Conservation (phyloP, 129 eudicot species). For the Tagetes patula region DNA sequence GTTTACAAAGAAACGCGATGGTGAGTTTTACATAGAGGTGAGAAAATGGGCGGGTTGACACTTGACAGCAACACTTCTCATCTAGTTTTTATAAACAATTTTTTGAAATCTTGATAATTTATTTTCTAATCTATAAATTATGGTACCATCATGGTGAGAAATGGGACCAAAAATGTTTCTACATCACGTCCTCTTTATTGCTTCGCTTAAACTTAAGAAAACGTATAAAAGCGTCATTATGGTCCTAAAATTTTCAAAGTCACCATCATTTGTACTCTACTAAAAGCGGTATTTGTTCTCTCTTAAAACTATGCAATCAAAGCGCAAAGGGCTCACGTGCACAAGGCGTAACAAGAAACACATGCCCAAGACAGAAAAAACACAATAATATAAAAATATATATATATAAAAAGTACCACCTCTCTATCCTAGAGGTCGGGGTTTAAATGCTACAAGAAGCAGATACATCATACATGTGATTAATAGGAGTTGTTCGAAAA, state of each 20-base stretch:
- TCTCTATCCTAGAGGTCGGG: too few species aligned
- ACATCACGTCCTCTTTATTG: constrained; percentile 38
- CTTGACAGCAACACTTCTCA: neutral
- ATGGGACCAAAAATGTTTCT: constrained; percentile 60
- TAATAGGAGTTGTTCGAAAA: too few species aligned
- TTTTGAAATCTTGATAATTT: neutral
- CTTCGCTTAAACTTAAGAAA: constrained; percentile 35
- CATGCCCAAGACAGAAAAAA: neutral
- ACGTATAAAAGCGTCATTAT: constrained; percentile 30
- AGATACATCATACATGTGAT: too few species aligned
- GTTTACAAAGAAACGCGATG: constrained; percentile 10
- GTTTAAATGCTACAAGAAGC: too few species aligned
- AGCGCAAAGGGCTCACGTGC: neutral
- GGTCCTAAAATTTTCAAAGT: constrained; percentile 12
- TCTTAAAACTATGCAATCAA: neutral
- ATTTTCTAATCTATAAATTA: constrained; percentile 7
- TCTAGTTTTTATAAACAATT: neutral
- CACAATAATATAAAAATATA: neutral
- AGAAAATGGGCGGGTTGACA: constrained; percentile 2
- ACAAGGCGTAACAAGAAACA: neutral
- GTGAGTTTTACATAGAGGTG: neutral
- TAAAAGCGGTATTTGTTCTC: neutral
- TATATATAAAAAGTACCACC: neutral
- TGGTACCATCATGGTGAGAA: constrained; percentile 63
- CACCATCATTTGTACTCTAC: constrained; percentile 27